Percentiles rank a stretch among this genome's conserved stretches.
These are phyloP conservation scores for Hypsizygus marmoreus DNA, from an alignment of 768 basidiomycete species.

Conservation along the genomic window DNA sequence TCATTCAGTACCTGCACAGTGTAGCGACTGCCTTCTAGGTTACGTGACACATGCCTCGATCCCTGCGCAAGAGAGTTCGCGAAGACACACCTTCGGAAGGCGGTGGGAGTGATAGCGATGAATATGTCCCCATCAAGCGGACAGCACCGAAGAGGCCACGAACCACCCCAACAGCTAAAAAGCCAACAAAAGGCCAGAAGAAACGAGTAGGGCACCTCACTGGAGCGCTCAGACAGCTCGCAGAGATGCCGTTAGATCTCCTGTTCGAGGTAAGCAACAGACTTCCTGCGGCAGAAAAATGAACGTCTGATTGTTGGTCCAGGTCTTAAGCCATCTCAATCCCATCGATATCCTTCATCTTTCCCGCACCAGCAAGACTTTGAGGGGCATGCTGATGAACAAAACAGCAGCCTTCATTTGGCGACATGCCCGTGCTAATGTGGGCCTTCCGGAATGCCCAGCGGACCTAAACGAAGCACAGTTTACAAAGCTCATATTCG, in stretches of 20 bases:
- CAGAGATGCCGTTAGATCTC: conserved; percentile 34
- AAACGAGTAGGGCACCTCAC: no score
- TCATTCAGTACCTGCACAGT: no score
- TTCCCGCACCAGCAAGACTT: conserved; percentile 35
- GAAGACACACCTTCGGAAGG: no score
- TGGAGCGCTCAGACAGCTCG: conserved; percentile 18
- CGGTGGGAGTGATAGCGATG: no score
- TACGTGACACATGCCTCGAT: no score
- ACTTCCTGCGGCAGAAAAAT: background rate
- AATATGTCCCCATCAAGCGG: no score
- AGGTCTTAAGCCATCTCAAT: conserved; percentile 39
- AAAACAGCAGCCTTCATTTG: conserved; percentile 9
- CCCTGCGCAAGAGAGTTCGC: no score
- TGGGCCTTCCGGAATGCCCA: conserved; percentile 12
- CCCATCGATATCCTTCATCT: conserved; percentile 40
- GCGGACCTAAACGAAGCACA: conserved; percentile 13
- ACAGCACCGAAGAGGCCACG: no score
- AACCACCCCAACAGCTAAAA: no score
- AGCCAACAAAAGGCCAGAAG: no score
- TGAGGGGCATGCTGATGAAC: conserved; percentile 28
- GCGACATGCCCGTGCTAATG: conserved; percentile 9
- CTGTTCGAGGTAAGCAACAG: conserved; percentile 26
- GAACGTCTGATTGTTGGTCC: background rate
- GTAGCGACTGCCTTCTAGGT: no score
- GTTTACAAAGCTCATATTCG: conserved; percentile 2